These are phyloP conservation scores for Myxozyma sirexii DNA, from an alignment of 805 yeast genomes.

Conservation along the genomic window DNA sequence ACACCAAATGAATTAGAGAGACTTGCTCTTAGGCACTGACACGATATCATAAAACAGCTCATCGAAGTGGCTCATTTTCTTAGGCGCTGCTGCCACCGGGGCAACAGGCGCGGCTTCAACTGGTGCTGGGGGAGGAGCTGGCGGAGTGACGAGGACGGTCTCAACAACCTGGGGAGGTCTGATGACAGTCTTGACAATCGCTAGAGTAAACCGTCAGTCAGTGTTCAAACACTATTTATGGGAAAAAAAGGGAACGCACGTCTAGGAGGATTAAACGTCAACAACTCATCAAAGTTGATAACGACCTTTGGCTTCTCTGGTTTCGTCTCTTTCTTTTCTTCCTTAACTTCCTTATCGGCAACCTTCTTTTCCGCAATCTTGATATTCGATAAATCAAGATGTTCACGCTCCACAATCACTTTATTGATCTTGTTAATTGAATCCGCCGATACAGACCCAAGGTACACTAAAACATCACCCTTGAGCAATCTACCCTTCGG, in stretches of 20 bases:
- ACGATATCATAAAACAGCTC: slow-evolving; percentile 35
- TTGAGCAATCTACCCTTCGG: slow-evolving; percentile 84
- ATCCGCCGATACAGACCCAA: slow-evolving; percentile 69
- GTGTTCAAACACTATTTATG: too few species aligned
- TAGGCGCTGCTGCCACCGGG: slow-evolving; percentile 8
- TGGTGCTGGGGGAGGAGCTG: slow-evolving; percentile 7
- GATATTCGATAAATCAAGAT: slow-evolving; percentile 73
- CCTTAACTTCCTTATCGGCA: slow-evolving; percentile 35
- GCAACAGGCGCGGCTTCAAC: slow-evolving; percentile 1
- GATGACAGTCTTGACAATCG: slow-evolving; percentile 24
- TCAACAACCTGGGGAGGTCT: slow-evolving; percentile 27
- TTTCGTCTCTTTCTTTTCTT: slow-evolving; percentile 26
- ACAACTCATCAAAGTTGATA: slow-evolving; percentile 26
- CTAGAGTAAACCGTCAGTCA: too few species aligned
- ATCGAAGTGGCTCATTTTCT: slow-evolving; percentile 24
- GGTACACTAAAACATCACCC: slow-evolving; percentile 86
- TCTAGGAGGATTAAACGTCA: slow-evolving; percentile 32
- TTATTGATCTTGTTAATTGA: slow-evolving; percentile 57
- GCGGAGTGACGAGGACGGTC: slow-evolving; percentile 16
- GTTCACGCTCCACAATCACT: slow-evolving; percentile 58
- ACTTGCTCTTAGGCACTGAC: slow-evolving; percentile 43
- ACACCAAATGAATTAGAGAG: slow-evolving; percentile 12
- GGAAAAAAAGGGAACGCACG: slow-evolving; percentile 17
- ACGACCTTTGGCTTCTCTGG: slow-evolving; percentile 31
- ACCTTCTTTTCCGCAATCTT: slow-evolving; percentile 40